A percentile compares a stretch with the other conserved stretches of the same genome.
Conservation (phyloP, 371 early-diverging fungal species). For the Mortierella sp. region DNA sequence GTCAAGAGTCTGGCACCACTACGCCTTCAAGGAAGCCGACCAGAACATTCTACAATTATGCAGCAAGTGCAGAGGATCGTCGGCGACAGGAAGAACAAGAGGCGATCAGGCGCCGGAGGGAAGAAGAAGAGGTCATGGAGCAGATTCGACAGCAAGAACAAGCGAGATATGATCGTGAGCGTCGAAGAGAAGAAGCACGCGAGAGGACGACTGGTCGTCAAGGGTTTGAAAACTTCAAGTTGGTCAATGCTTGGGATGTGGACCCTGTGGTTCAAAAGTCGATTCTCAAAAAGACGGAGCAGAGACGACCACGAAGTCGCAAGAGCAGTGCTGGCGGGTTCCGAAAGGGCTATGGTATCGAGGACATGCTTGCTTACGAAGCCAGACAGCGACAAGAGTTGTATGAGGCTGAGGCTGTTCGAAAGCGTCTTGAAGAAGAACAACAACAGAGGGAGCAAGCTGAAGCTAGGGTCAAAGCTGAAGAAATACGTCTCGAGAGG, state of each 20-base stretch:
- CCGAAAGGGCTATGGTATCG: conserved; percentile 49
- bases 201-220: conserved; percentile 38
- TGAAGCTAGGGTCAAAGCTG: conserved; percentile 48
- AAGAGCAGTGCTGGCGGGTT: conserved; percentile 49
- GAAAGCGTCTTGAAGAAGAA: conserved; percentile 38
- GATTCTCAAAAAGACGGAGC: conserved; percentile 51
- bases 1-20: conserved; percentile 16
- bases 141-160: conserved; percentile 34
- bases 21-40: conserved; percentile 26
- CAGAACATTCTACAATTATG: conserved; percentile 40
- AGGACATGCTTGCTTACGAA: conserved; percentile 51
- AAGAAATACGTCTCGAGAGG: conserved; percentile 38
- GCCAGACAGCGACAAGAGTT: conserved; percentile 40
- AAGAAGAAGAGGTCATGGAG: conserved; percentile 33
- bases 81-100: conserved; percentile 30
- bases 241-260: conserved; percentile 54
- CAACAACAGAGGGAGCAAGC: conserved; percentile 49
- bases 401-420: conserved; percentile 34
- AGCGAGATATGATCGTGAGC: conserved; percentile 41
- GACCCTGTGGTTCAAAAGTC: conserved; percentile 45
- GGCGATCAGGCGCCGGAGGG: conserved; percentile 14
- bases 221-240: conserved; percentile 47
- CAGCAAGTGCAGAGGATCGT: conserved; percentile 34
- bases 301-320: conserved; percentile 43
- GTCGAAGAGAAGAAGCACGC: conserved; percentile 28